Evolutionary conservation across 768 basidiomycete species (phyloP), one percentile per base, ranked within the genome.

Genomic region (Mrakia hoshinonis): DNA sequence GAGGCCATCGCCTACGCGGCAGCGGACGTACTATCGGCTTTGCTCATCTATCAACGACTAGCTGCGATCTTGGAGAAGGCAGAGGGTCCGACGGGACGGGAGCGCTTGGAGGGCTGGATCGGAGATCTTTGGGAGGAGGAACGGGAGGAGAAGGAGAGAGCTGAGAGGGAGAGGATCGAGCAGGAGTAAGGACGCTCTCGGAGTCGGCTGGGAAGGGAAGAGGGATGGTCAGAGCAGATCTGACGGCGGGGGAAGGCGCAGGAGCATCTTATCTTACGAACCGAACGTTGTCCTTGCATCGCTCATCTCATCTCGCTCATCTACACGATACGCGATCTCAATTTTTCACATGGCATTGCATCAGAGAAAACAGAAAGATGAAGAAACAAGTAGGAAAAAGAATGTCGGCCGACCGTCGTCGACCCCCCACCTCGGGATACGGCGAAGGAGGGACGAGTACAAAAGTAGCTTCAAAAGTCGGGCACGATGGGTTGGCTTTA

Each of bases 1-100:
- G 67, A 68, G 22, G 67, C 67, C 24, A 38, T 68, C 54, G 36
- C 34, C 15, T 68, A 68, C 26, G 67, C 67, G 0, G 67, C 67
- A 10, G 55, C 52, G 24, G 67, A 68, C 34, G 67, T 68, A 12
- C 67, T 54, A 26, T 68, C 67, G 4, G 67, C 67, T 29, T 29
- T 48, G 3, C 55, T 68, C n/a, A 31, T 68, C 54, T 55, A 58
- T 22, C 39, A 60, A 2, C 54, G 31, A 20, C 55, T 68, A 0
- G 18, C 26, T 20, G 24, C 48, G 0, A 34, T 36, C 18, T 12
- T 66, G 24, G 24, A 24, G 24, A 13, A 29, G 29, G 34, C 26
- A 26, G 64, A 66, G 31, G n/a, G 46, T 7, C 46, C 29, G 47
- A 26, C 29, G 26, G 26, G 22, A 39, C 15, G 48, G 29, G 31